Evolutionary conservation across 345 rosid species (phyloP).

Genomic region (Ricinus communis): DNA sequence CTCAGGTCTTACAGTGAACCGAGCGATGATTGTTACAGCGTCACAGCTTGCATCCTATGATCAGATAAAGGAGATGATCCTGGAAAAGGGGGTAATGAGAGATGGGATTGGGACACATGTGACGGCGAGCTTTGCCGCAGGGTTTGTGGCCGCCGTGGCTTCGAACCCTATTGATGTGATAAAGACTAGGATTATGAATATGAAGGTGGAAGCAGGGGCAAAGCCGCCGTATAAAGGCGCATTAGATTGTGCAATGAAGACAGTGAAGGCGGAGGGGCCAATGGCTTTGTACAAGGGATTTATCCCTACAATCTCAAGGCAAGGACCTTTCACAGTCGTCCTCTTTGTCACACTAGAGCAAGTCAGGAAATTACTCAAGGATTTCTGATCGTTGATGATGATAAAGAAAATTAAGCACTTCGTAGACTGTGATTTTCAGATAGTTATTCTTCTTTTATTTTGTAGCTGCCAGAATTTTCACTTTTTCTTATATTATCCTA

Average conservation of each 20-base stretch:
- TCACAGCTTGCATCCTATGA: slow-evolving; percentile 24
- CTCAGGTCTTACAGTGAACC: slow-evolving; percentile 15
- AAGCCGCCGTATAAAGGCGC: slow-evolving; percentile 24
- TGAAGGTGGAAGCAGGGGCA: slow-evolving; percentile 23
- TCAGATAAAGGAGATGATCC: slow-evolving; percentile 17
- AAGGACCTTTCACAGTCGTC: slow-evolving; percentile 25
- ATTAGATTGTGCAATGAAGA: slow-evolving; percentile 24
- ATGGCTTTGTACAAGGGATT: slow-evolving; percentile 25
- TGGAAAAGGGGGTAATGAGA: slow-evolving; percentile 14
- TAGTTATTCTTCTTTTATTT: too few relatives aligned
- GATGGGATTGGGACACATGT: slow-evolving; percentile 25
- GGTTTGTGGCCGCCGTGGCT: slow-evolving; percentile 23
- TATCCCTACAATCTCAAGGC: slow-evolving; percentile 24
- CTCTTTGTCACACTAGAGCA: slow-evolving; percentile 23
- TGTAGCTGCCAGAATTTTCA: too few relatives aligned
- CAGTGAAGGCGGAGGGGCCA: slow-evolving; percentile 9
- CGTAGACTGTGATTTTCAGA: too few relatives aligned
- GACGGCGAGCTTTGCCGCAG: slow-evolving; percentile 14
- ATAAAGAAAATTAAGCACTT: too few relatives aligned
- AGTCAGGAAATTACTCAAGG: slow-evolving; percentile 20
- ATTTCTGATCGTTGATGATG: background rate
- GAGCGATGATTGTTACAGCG: slow-evolving; percentile 16
- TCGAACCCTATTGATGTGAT: slow-evolving; percentile 27
- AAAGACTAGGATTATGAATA: slow-evolving; percentile 24
- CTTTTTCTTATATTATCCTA: too few relatives aligned